Evolutionary conservation across 345 rosid genomes (phyloP).

Genomic region (Physaria fendleri): DNA sequence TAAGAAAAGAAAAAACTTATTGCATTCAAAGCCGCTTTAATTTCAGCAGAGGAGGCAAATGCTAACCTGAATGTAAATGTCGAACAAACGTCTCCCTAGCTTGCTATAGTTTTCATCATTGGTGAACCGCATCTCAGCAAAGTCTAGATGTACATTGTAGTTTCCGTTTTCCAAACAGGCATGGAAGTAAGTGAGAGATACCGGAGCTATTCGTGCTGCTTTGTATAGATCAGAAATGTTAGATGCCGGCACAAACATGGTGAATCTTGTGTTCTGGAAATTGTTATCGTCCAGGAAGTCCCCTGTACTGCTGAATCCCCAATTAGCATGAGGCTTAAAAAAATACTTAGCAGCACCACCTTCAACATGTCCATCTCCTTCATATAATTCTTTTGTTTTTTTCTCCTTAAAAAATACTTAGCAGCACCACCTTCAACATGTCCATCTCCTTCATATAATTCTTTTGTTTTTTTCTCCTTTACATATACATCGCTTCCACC

Average conservation of each 20-base stretch:
- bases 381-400: slow-evolving; percentile 28
- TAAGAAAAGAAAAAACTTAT: slow-evolving; percentile 11
- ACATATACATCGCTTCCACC: slow-evolving; percentile 47
- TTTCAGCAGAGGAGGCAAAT: background rate
- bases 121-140: slow-evolving; percentile 55
- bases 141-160: slow-evolving; percentile 46
- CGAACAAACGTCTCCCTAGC: slow-evolving; percentile 55
- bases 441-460: slow-evolving; percentile 50
- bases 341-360: slow-evolving; percentile 51
- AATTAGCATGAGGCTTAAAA: slow-evolving; percentile 26
- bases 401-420: slow-evolving; percentile 39
- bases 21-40: background rate
- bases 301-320: slow-evolving; percentile 76
- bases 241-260: slow-evolving; percentile 20
- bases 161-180: slow-evolving; percentile 56
- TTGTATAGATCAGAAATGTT: slow-evolving; percentile 38
- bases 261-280: slow-evolving; percentile 36
- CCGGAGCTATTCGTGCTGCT: slow-evolving; percentile 48
- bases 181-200: slow-evolving; percentile 64
- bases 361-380: slow-evolving; percentile 44
- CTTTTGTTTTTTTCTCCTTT: slow-evolving; percentile 29
- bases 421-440: slow-evolving; percentile 46
- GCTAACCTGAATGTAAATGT: slow-evolving; percentile 59
- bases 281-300: slow-evolving; percentile 63
- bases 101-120: slow-evolving; percentile 37